Evolutionary conservation across 164 flowering plant genomes (phyloP).

Genomic region (Vitis vinifera): DNA sequence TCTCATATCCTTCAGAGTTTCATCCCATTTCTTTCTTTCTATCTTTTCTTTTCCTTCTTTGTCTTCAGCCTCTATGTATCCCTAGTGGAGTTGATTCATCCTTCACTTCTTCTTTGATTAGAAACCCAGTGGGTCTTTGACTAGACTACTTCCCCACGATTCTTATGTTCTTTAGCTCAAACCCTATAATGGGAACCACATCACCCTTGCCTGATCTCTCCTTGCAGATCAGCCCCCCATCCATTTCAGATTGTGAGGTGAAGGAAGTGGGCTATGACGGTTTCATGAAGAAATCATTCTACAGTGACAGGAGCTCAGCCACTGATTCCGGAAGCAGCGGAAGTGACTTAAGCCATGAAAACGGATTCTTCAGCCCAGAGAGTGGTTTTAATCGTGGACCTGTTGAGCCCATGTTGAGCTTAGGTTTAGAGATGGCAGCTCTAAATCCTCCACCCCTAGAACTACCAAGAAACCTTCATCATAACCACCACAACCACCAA

Average conservation of each 20-base stretch:
- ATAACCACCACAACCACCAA: constrained; percentile 33
- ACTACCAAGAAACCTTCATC: constrained; percentile 18
- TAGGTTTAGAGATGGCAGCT: constrained; percentile 50
- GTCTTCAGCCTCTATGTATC: not conserved
- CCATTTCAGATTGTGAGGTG: constrained; percentile 22
- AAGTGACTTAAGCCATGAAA: constrained; percentile 78
- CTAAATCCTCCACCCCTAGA: constrained; percentile 15
- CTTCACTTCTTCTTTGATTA: not conserved
- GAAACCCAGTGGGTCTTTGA: constrained; percentile 8
- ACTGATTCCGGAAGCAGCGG: constrained; percentile 62
- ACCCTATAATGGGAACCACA: constrained; percentile 27
- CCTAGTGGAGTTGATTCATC: not conserved
- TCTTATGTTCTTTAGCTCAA: constrained; percentile 20
- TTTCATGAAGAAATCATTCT: constrained; percentile 16
- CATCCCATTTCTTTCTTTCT: not conserved
- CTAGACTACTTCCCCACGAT: constrained; percentile 8
- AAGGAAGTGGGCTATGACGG: constrained; percentile 22
- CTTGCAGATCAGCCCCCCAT: constrained; percentile 78
- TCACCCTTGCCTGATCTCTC: constrained; percentile 70
- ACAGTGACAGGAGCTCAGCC: constrained; percentile 41
- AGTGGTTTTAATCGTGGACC: constrained; percentile 14
- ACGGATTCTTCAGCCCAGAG: constrained; percentile 25
- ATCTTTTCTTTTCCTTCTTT: constrained; percentile 6
- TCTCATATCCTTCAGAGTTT: constrained; percentile 9
- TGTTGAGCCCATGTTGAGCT: constrained; percentile 45